phyloP scores from a whole-genome alignment of 148 eudicot genomes.

The Arctostaphylos glauca region DNA sequence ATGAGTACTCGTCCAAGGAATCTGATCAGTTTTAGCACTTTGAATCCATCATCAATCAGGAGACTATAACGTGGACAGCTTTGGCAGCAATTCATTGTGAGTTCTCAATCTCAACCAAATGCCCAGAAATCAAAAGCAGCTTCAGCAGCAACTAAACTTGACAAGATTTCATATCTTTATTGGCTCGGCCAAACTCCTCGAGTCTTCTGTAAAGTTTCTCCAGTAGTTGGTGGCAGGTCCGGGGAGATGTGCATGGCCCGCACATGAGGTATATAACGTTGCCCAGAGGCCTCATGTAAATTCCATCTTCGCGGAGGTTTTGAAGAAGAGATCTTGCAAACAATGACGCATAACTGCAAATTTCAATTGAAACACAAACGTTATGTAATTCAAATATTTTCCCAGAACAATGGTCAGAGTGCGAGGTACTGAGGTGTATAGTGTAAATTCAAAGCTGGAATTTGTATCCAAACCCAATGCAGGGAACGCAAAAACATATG shows the following conservation, averaged over 20 bases:
- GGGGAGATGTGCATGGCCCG: conserved; percentile 77
- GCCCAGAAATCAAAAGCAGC: not conserved
- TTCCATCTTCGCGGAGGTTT: conserved; percentile 74
- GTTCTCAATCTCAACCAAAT: not conserved
- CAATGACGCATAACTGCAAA: conserved; percentile 68
- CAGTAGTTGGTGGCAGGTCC: conserved; percentile 47
- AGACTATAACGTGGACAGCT: not conserved
- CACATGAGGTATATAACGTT: conserved; percentile 95
- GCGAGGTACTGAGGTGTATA: not conserved
- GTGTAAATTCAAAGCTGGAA: not conserved
- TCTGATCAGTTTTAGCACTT: not conserved
- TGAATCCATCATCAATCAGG: not conserved
- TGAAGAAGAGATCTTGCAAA: conserved; percentile 59
- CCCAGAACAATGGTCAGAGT: not conserved
- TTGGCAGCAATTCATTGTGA: not conserved
- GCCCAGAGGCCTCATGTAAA: conserved; percentile 82
- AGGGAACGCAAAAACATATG: not conserved
- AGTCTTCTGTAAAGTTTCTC: conserved; percentile 49
- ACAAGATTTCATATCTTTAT: conserved; percentile 17
- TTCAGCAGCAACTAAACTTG: not conserved
- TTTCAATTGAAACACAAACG: not conserved
- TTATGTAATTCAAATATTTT: not conserved
- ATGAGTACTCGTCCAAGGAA: not conserved
- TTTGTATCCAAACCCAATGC: not conserved
- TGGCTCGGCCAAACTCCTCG: conserved; percentile 53